Evolutionary conservation across 2,329 filamentous ascomycete species (phyloP).

Genomic region (Fusarium dimerum): DNA sequence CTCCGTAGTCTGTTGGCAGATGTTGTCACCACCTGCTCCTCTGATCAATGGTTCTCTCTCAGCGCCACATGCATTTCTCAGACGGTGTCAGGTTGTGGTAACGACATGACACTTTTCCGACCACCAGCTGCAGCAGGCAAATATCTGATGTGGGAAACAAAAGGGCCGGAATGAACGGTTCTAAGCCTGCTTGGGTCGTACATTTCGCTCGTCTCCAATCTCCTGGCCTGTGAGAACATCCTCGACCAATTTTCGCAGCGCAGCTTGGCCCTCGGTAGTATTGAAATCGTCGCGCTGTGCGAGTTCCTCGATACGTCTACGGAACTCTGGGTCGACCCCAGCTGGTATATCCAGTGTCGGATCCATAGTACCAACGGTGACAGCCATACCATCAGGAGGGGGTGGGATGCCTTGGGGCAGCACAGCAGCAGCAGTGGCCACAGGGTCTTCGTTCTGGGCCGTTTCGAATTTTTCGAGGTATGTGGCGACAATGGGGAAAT

Average conservation of each 20-base stretch:
- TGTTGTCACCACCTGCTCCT: slow-evolving; percentile 44
- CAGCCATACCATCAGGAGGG: slow-evolving; percentile 72
- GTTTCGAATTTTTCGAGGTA: slow-evolving; percentile 24
- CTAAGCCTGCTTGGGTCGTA: slow-evolving; percentile 61
- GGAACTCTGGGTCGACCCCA: slow-evolving; percentile 79
- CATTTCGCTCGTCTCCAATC: slow-evolving; percentile 63
- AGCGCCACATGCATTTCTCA: slow-evolving; percentile 53
- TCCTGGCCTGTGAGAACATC: slow-evolving; percentile 74
- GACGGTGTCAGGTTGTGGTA: slow-evolving; percentile 43
- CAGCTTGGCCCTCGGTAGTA: slow-evolving; percentile 74
- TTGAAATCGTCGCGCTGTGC: slow-evolving; percentile 83
- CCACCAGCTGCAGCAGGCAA: slow-evolving; percentile 50
- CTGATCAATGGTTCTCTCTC: slow-evolving; percentile 56
- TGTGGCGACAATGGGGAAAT: slow-evolving; percentile 23
- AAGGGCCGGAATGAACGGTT: slow-evolving; percentile 40
- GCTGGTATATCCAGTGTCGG: slow-evolving; percentile 59
- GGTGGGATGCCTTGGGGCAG: slow-evolving; percentile 53
- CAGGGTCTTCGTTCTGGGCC: slow-evolving; percentile 31
- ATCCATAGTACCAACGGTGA: slow-evolving; percentile 76
- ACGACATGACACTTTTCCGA: slow-evolving; percentile 56
- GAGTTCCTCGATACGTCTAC: slow-evolving; percentile 83
- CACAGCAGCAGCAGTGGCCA: slow-evolving; percentile 28
- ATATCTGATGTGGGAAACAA: slow-evolving; percentile 63
- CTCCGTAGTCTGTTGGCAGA: slow-evolving; percentile 49
- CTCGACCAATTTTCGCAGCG: slow-evolving; percentile 75